These are phyloP conservation scores for Excoecaria agallocha DNA, from an alignment of 345 rosid genomes.

Conservation along the genomic window DNA sequence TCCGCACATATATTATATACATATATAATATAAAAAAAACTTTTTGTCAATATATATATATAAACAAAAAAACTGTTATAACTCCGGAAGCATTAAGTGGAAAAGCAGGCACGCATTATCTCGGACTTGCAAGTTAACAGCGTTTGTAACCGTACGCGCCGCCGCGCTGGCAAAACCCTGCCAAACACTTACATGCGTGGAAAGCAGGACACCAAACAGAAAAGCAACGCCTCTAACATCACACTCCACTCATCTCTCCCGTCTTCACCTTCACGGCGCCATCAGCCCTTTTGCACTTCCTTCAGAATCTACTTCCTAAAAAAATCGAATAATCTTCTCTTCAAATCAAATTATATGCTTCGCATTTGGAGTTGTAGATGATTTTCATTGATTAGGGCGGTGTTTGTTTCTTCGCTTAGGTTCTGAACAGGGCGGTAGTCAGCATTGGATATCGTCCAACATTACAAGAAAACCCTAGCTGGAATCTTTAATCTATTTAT, in stretches of 20 bases:
- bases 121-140: no score
- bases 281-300: no score
- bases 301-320: not conserved
- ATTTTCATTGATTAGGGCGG: not conserved
- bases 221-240: constrained; percentile 8
- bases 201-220: not conserved
- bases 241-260: not conserved
- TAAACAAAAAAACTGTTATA: no score
- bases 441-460: not conserved
- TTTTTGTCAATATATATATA: no score
- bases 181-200: constrained; percentile 16
- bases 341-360: not conserved
- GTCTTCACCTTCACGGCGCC: not conserved
- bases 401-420: not conserved
- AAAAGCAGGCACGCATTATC: no score
- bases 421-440: not conserved
- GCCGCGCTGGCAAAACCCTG: constrained; percentile 12
- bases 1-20: no score
- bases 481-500: not conserved
- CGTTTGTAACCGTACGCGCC: constrained; percentile 9
- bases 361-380: not conserved
- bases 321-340: not conserved
- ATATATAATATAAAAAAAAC: no score
- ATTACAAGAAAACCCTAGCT: constrained; percentile 14
- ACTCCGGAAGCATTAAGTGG: no score